Conservation (phyloP, 345 rosid genomes). For the Gossypium rotundifolium region DNA sequence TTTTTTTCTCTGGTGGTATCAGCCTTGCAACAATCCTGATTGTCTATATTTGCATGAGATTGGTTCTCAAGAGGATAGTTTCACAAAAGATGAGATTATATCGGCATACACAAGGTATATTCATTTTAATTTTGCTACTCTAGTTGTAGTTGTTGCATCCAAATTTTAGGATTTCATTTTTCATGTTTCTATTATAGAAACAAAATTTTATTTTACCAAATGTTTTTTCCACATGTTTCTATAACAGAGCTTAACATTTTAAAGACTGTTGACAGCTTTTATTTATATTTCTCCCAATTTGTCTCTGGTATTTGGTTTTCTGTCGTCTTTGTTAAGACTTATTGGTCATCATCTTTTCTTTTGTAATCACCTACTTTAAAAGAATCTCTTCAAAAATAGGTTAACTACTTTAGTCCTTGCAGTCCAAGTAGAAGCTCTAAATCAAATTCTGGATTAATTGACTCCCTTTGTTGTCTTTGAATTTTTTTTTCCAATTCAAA, state of each 20-base stretch:
- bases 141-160: neutral
- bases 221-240: too few species aligned
- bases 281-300: neutral
- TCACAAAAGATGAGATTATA: conserved; percentile 85
- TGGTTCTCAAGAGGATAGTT: conserved; percentile 91
- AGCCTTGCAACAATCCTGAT: conserved; percentile 94
- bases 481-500: neutral
- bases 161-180: too few species aligned
- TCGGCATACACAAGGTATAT: conserved; percentile 77
- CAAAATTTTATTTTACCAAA: too few species aligned
- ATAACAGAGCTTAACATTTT: too few species aligned
- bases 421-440: neutral
- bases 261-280: neutral
- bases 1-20: conserved; percentile 17
- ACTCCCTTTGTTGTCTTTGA: neutral
- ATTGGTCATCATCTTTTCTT: neutral
- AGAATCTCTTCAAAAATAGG: neutral
- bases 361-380: neutral
- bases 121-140: neutral
- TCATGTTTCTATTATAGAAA: too few species aligned
- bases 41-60: conserved; percentile 92
- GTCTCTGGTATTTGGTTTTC: neutral
- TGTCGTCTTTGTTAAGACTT: too few species aligned
- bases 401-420: neutral
- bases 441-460: neutral